A percentile compares a stretch with the other conserved stretches of the same genome.
phyloP scores from a whole-genome alignment of 176 grass and related monocot genomes.

The Triticum dicoccoides region DNA sequence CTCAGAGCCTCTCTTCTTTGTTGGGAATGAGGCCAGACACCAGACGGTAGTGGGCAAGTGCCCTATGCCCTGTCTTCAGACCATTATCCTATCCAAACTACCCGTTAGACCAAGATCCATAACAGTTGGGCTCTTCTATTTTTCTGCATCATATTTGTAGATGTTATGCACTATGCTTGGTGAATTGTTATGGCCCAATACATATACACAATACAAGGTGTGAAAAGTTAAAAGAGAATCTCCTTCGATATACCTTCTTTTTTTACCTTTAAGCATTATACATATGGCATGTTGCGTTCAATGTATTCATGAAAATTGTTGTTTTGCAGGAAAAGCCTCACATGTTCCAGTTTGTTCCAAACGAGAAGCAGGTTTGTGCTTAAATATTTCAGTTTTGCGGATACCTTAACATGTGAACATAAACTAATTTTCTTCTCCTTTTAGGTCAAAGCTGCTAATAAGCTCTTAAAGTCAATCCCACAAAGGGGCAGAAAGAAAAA shows the following conservation, averaged over 20 bases:
- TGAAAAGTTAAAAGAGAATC: background rate
- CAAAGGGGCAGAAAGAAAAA: constrained; percentile 60
- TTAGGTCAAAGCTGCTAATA: constrained; percentile 88
- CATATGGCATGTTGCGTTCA: background rate
- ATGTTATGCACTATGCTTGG: background rate
- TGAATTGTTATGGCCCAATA: background rate
- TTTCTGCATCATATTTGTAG: background rate
- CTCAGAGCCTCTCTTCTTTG: background rate
- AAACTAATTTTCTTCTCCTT: constrained; percentile 12
- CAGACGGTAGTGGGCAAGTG: no score
- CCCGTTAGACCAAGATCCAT: no score
- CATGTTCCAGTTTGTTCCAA: constrained; percentile 94
- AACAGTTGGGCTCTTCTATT: background rate
- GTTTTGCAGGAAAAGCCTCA: constrained; percentile 90
- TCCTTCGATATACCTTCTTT: background rate
- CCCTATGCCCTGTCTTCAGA: no score
- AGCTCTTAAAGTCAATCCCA: constrained; percentile 72
- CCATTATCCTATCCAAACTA: no score
- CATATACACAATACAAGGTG: background rate
- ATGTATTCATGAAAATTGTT: background rate
- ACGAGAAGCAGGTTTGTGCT: constrained; percentile 75
- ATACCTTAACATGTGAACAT: constrained; percentile 5
- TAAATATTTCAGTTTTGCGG: constrained; percentile 26
- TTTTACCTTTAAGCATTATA: background rate
- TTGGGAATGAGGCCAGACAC: background rate